Evolutionary conservation across 495 filamentous ascomycete species (phyloP), one percentile per base, ranked within the genome.

Genomic region (Amphirosellinia nigrospora): DNA sequence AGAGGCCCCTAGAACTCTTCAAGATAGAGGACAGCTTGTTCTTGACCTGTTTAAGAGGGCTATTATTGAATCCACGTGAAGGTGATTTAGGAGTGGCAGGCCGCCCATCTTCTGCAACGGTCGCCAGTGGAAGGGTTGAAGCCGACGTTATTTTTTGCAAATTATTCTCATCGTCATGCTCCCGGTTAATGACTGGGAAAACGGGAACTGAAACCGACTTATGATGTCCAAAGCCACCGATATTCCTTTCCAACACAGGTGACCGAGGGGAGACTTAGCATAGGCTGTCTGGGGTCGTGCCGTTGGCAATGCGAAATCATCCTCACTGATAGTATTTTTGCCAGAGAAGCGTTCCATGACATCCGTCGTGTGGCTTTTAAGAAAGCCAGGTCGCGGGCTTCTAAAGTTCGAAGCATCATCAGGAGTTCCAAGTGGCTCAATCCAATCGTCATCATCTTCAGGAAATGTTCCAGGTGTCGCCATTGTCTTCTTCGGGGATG

Each of bases 31-130:
- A 93, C 41, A 97, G 81, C 77, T 92, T 94, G 71, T 89, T 91
- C 81, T 96, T 97, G 21, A 94, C 94, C 58, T 94, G 92, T 76
- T 93, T 97, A 34, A 97, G 78, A 7, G 93, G 92, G 55, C 91
- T 94, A 69, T 94, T 93, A 62, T 84, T 82, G 73, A 90, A 86
- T 67, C 86, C 86, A 66, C 87, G 87, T 9, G 86, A 82, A 19
- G 93, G 93, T 15, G 93, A 93, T 53, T 91, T 92, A 28, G 84
- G 82, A 11, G 91, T 93, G 8, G 89, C 89, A 32, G 89, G 85
- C 38, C 79, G 75, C 13, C 82, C 83, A 21, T 80, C 77, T 66
- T 83, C 78, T 21, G 79, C 73, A 41, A 81, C 77, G 3, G 76
- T 72, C n/a, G 76, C 67, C 23, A 88, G 78, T 32, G 83, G 77